phyloP scores from a whole-genome alignment of 163 green algal species.

The Coccomyxa subellipsoidea region DNA sequence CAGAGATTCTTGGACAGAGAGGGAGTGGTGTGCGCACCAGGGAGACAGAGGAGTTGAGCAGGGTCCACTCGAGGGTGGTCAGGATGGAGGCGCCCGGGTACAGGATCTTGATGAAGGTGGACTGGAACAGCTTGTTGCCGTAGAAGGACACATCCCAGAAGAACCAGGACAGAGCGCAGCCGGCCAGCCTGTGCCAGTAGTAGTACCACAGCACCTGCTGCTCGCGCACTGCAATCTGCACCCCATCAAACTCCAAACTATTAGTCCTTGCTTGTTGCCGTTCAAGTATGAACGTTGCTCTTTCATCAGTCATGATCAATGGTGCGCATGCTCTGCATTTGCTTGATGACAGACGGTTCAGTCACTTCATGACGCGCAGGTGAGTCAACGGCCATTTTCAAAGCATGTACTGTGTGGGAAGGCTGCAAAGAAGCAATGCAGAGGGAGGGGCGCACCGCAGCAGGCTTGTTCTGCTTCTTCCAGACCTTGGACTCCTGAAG shows the following conservation, averaged over 20 bases:
- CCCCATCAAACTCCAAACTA: no score
- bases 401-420: no score
- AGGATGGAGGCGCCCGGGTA: constrained; percentile 15
- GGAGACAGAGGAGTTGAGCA: constrained; percentile 61
- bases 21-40: constrained; percentile 22
- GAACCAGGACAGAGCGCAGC: constrained; percentile 15
- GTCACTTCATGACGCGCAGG: no score
- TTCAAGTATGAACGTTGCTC: no score
- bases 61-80: constrained; percentile 43
- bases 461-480: constrained; percentile 15
- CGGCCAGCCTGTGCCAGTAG: constrained; percentile 38
- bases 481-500: constrained; percentile 48
- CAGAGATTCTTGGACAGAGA: neutral
- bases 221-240: constrained; percentile 5
- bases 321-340: no score
- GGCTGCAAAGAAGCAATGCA: no score
- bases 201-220: constrained; percentile 17
- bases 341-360: no score
- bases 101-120: constrained; percentile 54
- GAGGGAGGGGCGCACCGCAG: neutral
- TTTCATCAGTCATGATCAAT: no score
- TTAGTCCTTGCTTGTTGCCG: no score
- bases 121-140: constrained; percentile 62
- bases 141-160: constrained; percentile 68
- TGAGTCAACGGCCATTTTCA: no score